These are phyloP conservation scores for Areca catechu DNA, from an alignment of 176 grass and related monocot species.

Conservation along the genomic window DNA sequence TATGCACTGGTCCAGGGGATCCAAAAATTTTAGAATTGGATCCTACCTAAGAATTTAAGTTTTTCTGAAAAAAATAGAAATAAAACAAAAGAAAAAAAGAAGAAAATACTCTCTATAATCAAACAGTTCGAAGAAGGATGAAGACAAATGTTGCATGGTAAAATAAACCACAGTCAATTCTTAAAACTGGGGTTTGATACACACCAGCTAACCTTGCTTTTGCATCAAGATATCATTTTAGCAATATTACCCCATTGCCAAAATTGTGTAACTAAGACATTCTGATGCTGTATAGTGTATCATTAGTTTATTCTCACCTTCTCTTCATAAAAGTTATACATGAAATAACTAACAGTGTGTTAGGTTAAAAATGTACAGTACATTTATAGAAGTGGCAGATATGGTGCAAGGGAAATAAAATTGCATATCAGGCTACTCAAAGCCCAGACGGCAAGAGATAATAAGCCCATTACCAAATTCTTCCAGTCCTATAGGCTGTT, in stretches of 20 bases:
- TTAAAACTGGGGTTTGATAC: constrained; percentile 68
- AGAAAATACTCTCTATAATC: neutral
- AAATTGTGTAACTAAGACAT: neutral
- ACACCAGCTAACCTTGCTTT: constrained; percentile 50
- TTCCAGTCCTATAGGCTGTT: too few relatives aligned
- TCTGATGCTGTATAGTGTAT: neutral
- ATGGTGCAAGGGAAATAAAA: too few relatives aligned
- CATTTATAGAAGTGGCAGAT: too few relatives aligned
- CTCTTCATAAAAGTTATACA: too few relatives aligned
- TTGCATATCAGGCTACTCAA: too few relatives aligned
- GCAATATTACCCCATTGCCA: neutral
- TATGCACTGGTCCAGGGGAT: too few relatives aligned
- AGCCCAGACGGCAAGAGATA: too few relatives aligned
- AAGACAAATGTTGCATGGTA: constrained; percentile 6
- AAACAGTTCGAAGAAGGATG: too few relatives aligned
- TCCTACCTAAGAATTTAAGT: neutral
- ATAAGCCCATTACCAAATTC: too few relatives aligned
- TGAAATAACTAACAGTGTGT: too few relatives aligned
- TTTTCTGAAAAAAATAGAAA: neutral
- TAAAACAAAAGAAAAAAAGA: constrained; percentile 30
- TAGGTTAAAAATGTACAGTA: too few relatives aligned
- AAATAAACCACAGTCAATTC: constrained; percentile 16
- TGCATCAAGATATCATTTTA: constrained; percentile 30
- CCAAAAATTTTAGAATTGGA: neutral
- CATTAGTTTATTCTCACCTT: too few relatives aligned